These are phyloP conservation scores for Chytriomyces sp. DNA, from an alignment of 192 early-diverging fungal species.

Conservation along the genomic window DNA sequence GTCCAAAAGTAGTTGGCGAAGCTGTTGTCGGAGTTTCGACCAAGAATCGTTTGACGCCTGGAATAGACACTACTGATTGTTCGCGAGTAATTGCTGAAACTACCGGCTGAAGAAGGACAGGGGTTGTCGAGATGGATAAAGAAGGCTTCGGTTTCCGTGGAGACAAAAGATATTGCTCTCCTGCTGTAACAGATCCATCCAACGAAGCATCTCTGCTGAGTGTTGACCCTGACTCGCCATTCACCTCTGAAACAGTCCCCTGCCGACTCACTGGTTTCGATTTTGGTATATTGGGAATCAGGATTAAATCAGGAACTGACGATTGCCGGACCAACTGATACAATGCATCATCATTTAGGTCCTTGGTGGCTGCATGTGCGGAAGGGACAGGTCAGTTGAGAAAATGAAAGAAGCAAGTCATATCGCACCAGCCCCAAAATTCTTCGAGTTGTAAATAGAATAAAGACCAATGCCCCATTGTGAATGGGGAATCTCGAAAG, in stretches of 20 bases:
- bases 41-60: not conserved
- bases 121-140: not conserved
- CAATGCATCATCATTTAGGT: conserved; percentile 4
- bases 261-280: too few species aligned
- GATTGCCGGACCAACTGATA: conserved; percentile 4
- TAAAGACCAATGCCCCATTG: not conserved
- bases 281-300: too few species aligned
- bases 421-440: not conserved
- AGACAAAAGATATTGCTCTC: too few species aligned
- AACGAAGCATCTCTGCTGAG: too few species aligned
- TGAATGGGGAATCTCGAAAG: not conserved
- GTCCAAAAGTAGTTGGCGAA: too few species aligned
- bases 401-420: too few species aligned
- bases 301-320: not conserved
- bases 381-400: too few species aligned
- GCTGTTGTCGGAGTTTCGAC: conserved; percentile 6
- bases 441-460: not conserved
- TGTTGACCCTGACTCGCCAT: too few species aligned
- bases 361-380: not conserved
- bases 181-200: too few species aligned
- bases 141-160: not conserved
- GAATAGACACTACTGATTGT: not conserved
- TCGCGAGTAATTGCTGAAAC: too few species aligned
- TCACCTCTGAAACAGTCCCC: too few species aligned
- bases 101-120: too few species aligned